Evolutionary conservation across 371 early-diverging fungal genomes (phyloP), one percentile per base, ranked within the genome.

Genomic region (Mucor piriformis): DNA sequence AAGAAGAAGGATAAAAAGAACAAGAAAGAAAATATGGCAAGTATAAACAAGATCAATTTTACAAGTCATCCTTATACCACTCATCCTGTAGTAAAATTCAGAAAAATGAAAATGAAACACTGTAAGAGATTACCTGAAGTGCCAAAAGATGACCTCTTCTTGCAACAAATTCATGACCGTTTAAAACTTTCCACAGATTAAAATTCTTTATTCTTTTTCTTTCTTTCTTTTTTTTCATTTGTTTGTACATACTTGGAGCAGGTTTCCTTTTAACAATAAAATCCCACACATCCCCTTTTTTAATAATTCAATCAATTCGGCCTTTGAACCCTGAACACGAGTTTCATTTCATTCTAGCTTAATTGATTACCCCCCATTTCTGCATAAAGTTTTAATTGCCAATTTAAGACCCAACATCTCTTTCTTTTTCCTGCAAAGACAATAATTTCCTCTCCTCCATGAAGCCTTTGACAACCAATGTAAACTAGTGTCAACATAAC

Each of bases 11-110:
- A 59, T 6, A 43, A 64, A 16, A 51, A 63, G 13, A 42, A 62
- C 11, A 56, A 56, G 20, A 56, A 54, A 20, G 32, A 47, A 12
- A 25, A 46, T 42, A 57, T 48, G 43, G 54, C 56, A 52, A 61
- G 52, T 53, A 66, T 47, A 11, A 59, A 47, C 25, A 62, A 56
- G n/a, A 25, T 12, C 46, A 52, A 34, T 52, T 61, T 52, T 43
- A 47, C 35, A 23, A 60, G 50, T 47, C 57, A 66, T 61, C 66
- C 66, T 53, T 64, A 64, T 53, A 61, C 66, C 42, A 61, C 46
- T 49, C 57, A 52, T 43, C 66, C 66, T 32, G 43, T 66, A 57
- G 62, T 66, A 32, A 66, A 66, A 35, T 61, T 66, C 35, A 61
- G 51, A 33, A 61, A 61, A 34, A 44, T 61, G 49, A 61, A 61